These are phyloP conservation scores for Capsicum chinense DNA, from an alignment of 257 asterid species.

Conservation along the genomic window DNA sequence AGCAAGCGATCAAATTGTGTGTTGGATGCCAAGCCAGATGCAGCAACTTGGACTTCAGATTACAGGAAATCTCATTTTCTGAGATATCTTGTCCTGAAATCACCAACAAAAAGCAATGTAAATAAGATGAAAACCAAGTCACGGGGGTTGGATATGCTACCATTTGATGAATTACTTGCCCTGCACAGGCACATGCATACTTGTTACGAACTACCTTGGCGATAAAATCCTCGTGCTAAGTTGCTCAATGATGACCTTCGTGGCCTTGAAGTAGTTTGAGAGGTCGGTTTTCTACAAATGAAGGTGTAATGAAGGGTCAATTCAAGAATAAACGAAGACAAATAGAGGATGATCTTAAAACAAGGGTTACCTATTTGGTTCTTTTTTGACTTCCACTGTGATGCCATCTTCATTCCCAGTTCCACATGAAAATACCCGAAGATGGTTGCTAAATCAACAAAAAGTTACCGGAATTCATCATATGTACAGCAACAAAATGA, in stretches of 20 bases:
- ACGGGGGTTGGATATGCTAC: neutral
- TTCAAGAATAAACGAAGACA: neutral
- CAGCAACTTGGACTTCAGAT: slow-evolving; percentile 87
- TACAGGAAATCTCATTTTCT: slow-evolving; percentile 87
- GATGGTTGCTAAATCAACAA: slow-evolving; percentile 59
- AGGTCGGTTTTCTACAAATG: slow-evolving; percentile 68
- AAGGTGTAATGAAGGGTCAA: neutral
- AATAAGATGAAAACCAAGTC: neutral
- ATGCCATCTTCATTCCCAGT: slow-evolving; percentile 70
- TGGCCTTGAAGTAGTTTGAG: slow-evolving; percentile 86
- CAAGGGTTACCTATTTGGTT: slow-evolving; percentile 61
- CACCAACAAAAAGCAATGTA: slow-evolving; percentile 34
- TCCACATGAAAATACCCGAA: slow-evolving; percentile 71
- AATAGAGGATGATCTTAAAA: slow-evolving; percentile 5
- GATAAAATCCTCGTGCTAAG: slow-evolving; percentile 59
- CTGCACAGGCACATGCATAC: slow-evolving; percentile 2
- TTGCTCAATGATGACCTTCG: slow-evolving; percentile 85
- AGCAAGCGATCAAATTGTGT: slow-evolving; percentile 93
- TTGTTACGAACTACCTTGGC: slow-evolving; percentile 59
- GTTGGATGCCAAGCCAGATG: slow-evolving; percentile 98
- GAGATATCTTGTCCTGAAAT: slow-evolving; percentile 68
- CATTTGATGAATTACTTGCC: slow-evolving; percentile 7
- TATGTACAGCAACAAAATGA: slow-evolving; percentile 10
- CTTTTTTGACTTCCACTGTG: slow-evolving; percentile 78
- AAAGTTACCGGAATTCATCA: neutral